phyloP scores from a whole-genome alignment of 805 yeast species.

The Monosporozyma solicola region DNA sequence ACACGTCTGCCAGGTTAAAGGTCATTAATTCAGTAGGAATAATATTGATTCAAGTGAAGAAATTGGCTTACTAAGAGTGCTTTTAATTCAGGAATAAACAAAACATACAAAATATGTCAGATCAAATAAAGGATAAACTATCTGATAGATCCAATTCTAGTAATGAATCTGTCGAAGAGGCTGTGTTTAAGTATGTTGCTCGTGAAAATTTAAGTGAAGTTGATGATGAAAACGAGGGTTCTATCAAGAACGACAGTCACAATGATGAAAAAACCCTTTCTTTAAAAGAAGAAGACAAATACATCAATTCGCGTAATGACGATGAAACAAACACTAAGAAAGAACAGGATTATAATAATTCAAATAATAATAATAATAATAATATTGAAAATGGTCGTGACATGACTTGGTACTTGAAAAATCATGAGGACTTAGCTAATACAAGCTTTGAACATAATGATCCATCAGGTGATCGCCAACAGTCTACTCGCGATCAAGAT shows the following conservation, averaged over 20 bases:
- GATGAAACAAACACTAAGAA: neutral
- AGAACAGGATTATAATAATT: constrained; percentile 5
- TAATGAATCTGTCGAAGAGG: constrained; percentile 57
- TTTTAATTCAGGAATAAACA: neutral
- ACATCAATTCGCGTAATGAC: neutral
- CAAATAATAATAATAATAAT: constrained; percentile 3
- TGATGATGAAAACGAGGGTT: constrained; percentile 3
- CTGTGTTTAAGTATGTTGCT: constrained; percentile 65
- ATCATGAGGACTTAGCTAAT: constrained; percentile 12
- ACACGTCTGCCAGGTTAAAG: neutral
- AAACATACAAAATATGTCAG: neutral
- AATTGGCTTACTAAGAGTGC: neutral
- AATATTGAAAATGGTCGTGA: constrained; percentile 7
- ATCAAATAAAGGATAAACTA: neutral
- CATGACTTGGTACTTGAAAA: constrained; percentile 21
- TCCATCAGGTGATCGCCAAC: neutral
- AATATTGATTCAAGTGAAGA: neutral
- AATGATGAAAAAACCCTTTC: constrained; percentile 17
- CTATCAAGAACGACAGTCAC: neutral
- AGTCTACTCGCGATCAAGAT: constrained; percentile 1
- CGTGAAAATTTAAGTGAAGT: constrained; percentile 39
- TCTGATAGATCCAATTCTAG: neutral
- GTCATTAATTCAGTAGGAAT: neutral
- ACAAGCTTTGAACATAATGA: neutral
- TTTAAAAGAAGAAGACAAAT: constrained; percentile 1